Conservation (phyloP, 2,329 filamentous ascomycete genomes). For the Paraconiothyrium sp. region DNA sequence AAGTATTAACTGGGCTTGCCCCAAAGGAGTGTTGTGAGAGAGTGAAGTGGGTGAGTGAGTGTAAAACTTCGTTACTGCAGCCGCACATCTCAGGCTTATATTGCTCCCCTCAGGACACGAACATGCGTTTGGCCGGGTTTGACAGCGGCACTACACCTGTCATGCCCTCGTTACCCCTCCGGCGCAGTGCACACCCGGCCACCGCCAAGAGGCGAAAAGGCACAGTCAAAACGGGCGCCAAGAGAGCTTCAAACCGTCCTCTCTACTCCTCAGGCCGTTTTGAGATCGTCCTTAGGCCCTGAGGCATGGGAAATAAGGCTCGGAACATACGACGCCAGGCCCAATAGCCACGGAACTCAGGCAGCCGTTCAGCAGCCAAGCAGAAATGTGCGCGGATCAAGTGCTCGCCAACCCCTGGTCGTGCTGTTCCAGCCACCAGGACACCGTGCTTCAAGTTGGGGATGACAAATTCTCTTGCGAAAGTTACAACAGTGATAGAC, state of each 20-base stretch:
- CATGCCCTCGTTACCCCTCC: constrained; percentile 24
- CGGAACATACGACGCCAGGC: no score
- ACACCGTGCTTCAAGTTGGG: neutral
- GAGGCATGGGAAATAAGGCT: neutral
- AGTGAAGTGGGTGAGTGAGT: constrained; percentile 29
- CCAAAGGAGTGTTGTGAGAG: constrained; percentile 24
- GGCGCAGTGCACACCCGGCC: constrained; percentile 31
- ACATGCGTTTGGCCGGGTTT: constrained; percentile 4
- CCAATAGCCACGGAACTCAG: neutral
- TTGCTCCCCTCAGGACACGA: constrained; percentile 21
- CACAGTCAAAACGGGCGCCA: constrained; percentile 36
- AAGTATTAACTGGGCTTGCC: constrained; percentile 38
- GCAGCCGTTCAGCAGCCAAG: constrained; percentile 24
- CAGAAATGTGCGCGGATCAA: constrained; percentile 18
- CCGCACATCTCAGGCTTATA: constrained; percentile 40
- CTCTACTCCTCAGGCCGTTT: neutral
- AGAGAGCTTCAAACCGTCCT: constrained; percentile 33
- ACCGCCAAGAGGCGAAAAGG: constrained; percentile 36
- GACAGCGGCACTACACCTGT: constrained; percentile 9
- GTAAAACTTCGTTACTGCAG: constrained; percentile 22
- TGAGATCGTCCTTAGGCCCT: neutral
- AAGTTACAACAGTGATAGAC: neutral
- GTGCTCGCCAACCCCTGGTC: constrained; percentile 13
- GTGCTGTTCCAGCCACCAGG: neutral
- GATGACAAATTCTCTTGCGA: no score